Conservation (phyloP, 768 basidiomycete genomes). For the Kwoniella newhampshirensis region DNA sequence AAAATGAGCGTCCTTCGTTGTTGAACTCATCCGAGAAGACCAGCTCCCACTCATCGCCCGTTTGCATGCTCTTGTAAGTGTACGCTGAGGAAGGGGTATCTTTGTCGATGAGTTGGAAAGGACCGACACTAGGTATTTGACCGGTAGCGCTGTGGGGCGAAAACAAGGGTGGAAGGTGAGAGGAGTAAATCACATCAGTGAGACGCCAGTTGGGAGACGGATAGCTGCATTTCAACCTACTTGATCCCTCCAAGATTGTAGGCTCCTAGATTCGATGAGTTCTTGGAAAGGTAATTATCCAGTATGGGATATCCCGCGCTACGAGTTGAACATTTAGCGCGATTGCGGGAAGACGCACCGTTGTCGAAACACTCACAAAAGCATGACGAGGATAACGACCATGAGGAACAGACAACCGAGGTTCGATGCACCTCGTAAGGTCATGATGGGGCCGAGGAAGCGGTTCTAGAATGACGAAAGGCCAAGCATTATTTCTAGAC, state of each 20-base stretch:
- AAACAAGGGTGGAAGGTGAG: neutral
- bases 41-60: conserved; percentile 72
- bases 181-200: neutral
- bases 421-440: conserved; percentile 79
- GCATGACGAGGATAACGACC: conserved; percentile 65
- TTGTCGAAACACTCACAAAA: conserved; percentile 62
- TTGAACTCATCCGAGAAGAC: conserved; percentile 89
- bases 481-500: neutral
- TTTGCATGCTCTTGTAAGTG: conserved; percentile 69
- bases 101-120: conserved; percentile 71
- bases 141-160: conserved; percentile 60
- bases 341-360: neutral
- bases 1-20: conserved; percentile 58
- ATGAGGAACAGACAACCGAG: conserved; percentile 68
- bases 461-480: conserved; percentile 13
- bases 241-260: conserved; percentile 92
- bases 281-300: conserved; percentile 56
- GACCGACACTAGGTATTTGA: conserved; percentile 72
- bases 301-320: conserved; percentile 80
- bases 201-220: neutral
- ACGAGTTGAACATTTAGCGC: neutral
- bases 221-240: conserved; percentile 13
- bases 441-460: conserved; percentile 62
- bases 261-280: conserved; percentile 54
- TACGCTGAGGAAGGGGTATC: conserved; percentile 67